Evolutionary conservation across 169 alveolate species (phyloP), one percentile per base, ranked within the genome.

Genomic region (Plasmodium gaboni): DNA sequence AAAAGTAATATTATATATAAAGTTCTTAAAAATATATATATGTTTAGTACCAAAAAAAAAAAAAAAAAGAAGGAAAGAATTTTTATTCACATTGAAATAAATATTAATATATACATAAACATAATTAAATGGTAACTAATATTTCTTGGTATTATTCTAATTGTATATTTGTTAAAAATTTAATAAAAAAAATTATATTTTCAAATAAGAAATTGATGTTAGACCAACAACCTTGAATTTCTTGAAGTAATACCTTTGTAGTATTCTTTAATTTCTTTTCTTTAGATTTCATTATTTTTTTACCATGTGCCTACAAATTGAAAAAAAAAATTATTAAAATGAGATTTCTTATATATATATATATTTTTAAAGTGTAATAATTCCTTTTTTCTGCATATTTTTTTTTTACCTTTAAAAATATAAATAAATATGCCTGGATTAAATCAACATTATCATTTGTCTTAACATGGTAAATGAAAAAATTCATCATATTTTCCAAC

Each of bases 401-500:
- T 7, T 32, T 59, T 46, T 53, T 32, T 70, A 80, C 90, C 42
- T 80, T 80, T 67, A 80, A 44, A 42, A 80, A 80, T 44, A 80
- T 61, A 42, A 80, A 80, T 67, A 80, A 53, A 26, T 80, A 80
- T 19, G 90, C 78, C 57, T 80, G 90, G 59, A 80, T 80, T 57
- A 80, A 59, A 61, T 80, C 90, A 57, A 80, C 57, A 48, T 80
- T 80, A 51, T 80, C 90, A 71, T 80, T 80, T 60, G 90, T 67
- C 72, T 80, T 80, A 61, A 80, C 90, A 28, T 80, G 90, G 57
- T 80, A 80, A 53, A 80, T 65, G 63, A 80, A 80, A 51, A 80
- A 80, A 71, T 80, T 80, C 90, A 80, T 80, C 90, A 80, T 80
- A 48, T 80, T 80, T 67, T 80, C 90, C 78, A 80, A 19, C 90